Evolutionary conservation across 2,329 filamentous ascomycete species (phyloP), one percentile per base, ranked within the genome.

Genomic region (Colletotrichum zoysiae): DNA sequence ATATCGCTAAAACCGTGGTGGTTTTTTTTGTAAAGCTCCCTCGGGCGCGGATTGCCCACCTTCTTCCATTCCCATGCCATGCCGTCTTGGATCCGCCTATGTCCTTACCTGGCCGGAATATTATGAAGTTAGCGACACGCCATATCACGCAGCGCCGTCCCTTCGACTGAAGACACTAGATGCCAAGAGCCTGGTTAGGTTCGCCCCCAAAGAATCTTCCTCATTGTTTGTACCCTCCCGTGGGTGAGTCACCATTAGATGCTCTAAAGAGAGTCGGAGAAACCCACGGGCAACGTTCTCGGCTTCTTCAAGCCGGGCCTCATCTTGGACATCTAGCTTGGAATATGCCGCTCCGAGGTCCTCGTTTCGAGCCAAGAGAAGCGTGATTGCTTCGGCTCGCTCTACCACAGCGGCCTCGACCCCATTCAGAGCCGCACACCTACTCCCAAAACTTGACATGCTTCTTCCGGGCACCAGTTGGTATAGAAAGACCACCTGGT

Each of bases 371-470:
- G 89, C 88, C 44, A 92, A 85, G 20, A 96, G 83, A 8, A 89
- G 80, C 30, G 92, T 89, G 46, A 99, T 86, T 9, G 91, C 87
- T 74, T 94, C 91, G 0, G 95, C 95, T 67, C 95, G 89, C 20
- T 91, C 84, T 8, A 98, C 87, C 12, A 98, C 88, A 6, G 87
- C 85, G 23, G 82, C 78, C 40, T 94, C 91, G 18, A 99, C 90
- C 1, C 95, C 95, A 76, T 97, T 98, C 80, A 97, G 88, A 4
- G 91, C 90, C 38, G 96, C 96, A 78, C 96, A 98, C 81, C 89
- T 88, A 38, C 91, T 93, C 0, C 96, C 96, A 77, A 97, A 97
- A 78, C 95, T 98, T 18, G 93, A 92, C 9, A 85, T 89, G 76
- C 91, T 95, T 67, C 91, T 87, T 0, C 95, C 95, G 2, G 84